Evolutionary conservation across 305 asterid genomes (phyloP).

Genomic region (Ilex paraguariensis): DNA sequence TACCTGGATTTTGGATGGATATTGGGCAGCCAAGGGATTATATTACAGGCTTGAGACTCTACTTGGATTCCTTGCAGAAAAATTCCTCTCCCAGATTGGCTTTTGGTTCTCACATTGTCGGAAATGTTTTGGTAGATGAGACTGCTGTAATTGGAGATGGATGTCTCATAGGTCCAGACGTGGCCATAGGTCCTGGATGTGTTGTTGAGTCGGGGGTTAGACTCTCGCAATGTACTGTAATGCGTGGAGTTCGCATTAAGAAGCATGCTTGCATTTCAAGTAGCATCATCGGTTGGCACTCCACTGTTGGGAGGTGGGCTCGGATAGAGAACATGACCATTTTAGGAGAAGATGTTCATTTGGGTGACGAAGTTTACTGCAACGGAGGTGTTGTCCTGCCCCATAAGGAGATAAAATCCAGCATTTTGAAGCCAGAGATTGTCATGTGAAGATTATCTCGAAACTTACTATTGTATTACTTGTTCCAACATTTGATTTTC

Average conservation of each 20-base stretch:
- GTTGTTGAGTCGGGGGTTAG: slow-evolving; percentile 31
- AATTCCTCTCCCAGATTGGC: slow-evolving; percentile 23
- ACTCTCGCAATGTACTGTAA: slow-evolving; percentile 31
- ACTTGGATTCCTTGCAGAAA: slow-evolving; percentile 24
- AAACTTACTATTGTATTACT: too few species aligned
- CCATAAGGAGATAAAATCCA: slow-evolving; percentile 31
- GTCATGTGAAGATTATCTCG: slow-evolving; percentile 20
- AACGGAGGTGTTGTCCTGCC: slow-evolving; percentile 32
- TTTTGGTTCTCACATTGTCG: slow-evolving; percentile 23
- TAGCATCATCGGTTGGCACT: slow-evolving; percentile 34
- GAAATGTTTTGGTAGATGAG: slow-evolving; percentile 31
- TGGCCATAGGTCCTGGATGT: slow-evolving; percentile 29
- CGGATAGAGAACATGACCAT: slow-evolving; percentile 35
- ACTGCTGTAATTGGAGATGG: slow-evolving; percentile 31
- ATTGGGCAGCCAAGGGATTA: slow-evolving; percentile 33
- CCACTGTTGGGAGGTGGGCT: slow-evolving; percentile 30
- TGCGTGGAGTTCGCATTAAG: slow-evolving; percentile 33
- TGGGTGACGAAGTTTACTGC: slow-evolving; percentile 29
- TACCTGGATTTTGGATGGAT: slow-evolving; percentile 36
- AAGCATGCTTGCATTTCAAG: slow-evolving; percentile 28
- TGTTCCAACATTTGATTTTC: too few species aligned
- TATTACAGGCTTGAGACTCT: slow-evolving; percentile 29
- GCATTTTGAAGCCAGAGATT: slow-evolving; percentile 29
- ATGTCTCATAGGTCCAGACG: slow-evolving; percentile 33
- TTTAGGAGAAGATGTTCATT: slow-evolving; percentile 31